These are phyloP conservation scores for Piper betle DNA, from an alignment of 164 flowering plant species.

Conservation along the genomic window DNA sequence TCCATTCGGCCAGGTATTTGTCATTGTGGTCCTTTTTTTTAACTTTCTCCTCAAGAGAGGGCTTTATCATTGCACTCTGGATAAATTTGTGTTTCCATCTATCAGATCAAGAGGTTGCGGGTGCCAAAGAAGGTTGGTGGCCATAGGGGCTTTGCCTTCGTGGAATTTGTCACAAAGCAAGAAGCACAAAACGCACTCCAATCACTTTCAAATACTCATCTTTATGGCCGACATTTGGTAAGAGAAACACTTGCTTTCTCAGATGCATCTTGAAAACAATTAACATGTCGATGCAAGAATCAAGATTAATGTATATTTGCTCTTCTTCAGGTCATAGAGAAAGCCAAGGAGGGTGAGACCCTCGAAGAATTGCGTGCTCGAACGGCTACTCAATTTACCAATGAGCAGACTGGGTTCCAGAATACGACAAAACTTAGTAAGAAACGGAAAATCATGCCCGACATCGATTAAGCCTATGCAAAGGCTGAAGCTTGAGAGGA, in stretches of 20 bases:
- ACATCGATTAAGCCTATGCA: constrained; percentile 32
- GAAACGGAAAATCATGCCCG: constrained; percentile 48
- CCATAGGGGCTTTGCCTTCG: constrained; percentile 97
- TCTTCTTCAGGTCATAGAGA: constrained; percentile 56
- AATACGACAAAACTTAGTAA: constrained; percentile 40
- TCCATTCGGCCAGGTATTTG: constrained; percentile 84
- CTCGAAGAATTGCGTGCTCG: constrained; percentile 76
- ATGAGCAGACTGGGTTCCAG: constrained; percentile 33
- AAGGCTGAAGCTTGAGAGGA: constrained; percentile 24
- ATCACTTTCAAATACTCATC: constrained; percentile 80
- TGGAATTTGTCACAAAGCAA: constrained; percentile 83
- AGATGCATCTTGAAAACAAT: not conserved
- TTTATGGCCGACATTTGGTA: constrained; percentile 33
- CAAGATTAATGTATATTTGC: not conserved
- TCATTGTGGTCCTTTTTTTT: not conserved
- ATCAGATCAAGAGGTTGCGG: constrained; percentile 73
- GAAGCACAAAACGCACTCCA: constrained; percentile 80
- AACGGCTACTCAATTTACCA: constrained; percentile 75
- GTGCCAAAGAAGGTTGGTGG: constrained; percentile 73
- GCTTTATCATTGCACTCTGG: not conserved
- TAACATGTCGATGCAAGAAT: not conserved
- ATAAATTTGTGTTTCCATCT: not conserved
- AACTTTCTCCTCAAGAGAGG: too few relatives aligned
- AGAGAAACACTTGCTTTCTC: constrained; percentile 9
- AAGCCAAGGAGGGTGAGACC: constrained; percentile 91